Percentiles rank a stretch among this genome's conserved stretches.
Conservation (phyloP, 306 rosid genomes). For the Cicer arietinum region DNA sequence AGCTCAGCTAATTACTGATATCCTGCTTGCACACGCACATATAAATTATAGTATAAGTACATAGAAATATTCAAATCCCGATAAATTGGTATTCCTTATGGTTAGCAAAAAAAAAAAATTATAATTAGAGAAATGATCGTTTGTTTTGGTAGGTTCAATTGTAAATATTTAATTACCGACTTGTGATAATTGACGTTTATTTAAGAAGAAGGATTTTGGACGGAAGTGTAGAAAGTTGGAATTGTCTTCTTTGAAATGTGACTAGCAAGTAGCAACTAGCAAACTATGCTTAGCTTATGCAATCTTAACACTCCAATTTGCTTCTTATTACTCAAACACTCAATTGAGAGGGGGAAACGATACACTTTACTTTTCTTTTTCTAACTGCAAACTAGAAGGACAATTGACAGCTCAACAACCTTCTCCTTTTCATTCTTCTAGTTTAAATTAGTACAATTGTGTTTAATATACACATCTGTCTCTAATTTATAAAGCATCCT, state of each 20-base stretch:
- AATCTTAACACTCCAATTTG: slow-evolving; percentile 42
- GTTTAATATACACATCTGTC: too few species aligned
- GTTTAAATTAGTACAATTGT: too few species aligned
- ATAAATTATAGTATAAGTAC: slow-evolving; percentile 4
- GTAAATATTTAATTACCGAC: slow-evolving; percentile 30
- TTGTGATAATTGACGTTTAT: slow-evolving; percentile 2
- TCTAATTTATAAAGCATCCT: too few species aligned
- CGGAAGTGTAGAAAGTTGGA: slow-evolving; percentile 41
- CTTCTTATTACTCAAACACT: slow-evolving; percentile 49
- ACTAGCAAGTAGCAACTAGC: neutral
- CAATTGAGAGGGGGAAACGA: slow-evolving; percentile 46
- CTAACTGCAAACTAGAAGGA: slow-evolving; percentile 66
- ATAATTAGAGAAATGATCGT: slow-evolving; percentile 10
- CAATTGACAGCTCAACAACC: slow-evolving; percentile 69
- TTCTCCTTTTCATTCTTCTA: slow-evolving; percentile 13
- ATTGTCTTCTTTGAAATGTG: slow-evolving; percentile 38
- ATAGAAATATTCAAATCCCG: slow-evolving; percentile 3
- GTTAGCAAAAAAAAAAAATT: neutral
- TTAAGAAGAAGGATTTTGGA: slow-evolving; percentile 49
- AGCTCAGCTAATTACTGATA: slow-evolving; percentile 3
- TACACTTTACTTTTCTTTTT: slow-evolving; percentile 47
- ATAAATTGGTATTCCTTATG: slow-evolving; percentile 15
- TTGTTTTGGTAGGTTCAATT: slow-evolving; percentile 8
- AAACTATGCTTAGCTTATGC: slow-evolving; percentile 7
- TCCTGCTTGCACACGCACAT: neutral